Percentiles rank a stretch among this genome's conserved stretches.
Evolutionary conservation across 768 basidiomycete species (phyloP).

Genomic region (Calocera viscosa): DNA sequence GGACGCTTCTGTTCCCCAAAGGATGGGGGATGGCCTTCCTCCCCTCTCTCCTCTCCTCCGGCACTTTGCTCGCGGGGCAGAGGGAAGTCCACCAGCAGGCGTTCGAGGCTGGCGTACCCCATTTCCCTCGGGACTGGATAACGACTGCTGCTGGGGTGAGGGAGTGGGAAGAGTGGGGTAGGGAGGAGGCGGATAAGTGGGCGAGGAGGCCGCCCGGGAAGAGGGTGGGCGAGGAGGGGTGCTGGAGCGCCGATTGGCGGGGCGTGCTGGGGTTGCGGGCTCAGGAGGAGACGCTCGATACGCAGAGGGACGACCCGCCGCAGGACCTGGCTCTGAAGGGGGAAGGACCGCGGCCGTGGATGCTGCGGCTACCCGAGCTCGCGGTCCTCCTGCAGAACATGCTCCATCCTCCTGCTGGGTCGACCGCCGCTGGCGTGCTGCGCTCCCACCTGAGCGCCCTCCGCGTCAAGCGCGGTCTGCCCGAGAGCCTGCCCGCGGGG

Average conservation of each 20-base stretch:
- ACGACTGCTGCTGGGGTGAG: slow-evolving; percentile 40
- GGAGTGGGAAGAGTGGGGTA: slow-evolving; percentile 48
- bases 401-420: slow-evolving; percentile 30
- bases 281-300: slow-evolving; percentile 32
- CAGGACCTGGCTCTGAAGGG: no score
- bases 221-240: slow-evolving; percentile 59
- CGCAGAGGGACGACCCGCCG: no score
- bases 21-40: slow-evolving; percentile 91
- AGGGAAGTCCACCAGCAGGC: slow-evolving; percentile 68
- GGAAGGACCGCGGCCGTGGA: no score
- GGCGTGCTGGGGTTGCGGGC: slow-evolving; percentile 44
- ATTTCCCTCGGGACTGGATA: slow-evolving; percentile 77
- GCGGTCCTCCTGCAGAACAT: slow-evolving; percentile 34
- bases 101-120: slow-evolving; percentile 62
- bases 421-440: slow-evolving; percentile 33
- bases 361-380: slow-evolving; percentile 49
- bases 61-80: slow-evolving; percentile 74
- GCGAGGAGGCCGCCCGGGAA: slow-evolving; percentile 78
- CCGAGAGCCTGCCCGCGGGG: slow-evolving; percentile 31
- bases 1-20: slow-evolving; percentile 72
- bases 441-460: slow-evolving; percentile 45
- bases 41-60: slow-evolving; percentile 66
- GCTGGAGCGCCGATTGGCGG: slow-evolving; percentile 70
- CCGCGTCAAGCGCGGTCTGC: slow-evolving; percentile 43
- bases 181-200: slow-evolving; percentile 47